These are phyloP conservation scores for Eutrema heterophyllum DNA, from an alignment of 345 rosid species.

Conservation along the genomic window DNA sequence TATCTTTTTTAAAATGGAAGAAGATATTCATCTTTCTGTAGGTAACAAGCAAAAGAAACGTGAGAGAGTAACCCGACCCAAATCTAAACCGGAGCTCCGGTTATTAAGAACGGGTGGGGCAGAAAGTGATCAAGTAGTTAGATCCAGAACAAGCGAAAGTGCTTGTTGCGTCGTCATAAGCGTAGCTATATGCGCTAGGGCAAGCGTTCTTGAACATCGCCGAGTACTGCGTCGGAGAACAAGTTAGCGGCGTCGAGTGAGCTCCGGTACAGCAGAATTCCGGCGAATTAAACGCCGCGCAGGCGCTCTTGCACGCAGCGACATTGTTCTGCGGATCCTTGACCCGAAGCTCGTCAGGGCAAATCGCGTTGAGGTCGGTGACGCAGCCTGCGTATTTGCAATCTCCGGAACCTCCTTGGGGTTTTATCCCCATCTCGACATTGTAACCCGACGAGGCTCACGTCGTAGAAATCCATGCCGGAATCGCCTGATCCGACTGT, in stretches of 20 bases:
- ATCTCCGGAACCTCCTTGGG: constrained; percentile 59
- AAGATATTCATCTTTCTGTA: neutral
- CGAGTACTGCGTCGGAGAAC: constrained; percentile 73
- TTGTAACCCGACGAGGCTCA: constrained; percentile 94
- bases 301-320: constrained; percentile 86
- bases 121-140: constrained; percentile 73
- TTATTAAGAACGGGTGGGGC: constrained; percentile 34
- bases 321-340: constrained; percentile 30
- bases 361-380: constrained; percentile 57
- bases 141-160: constrained; percentile 76
- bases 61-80: constrained; percentile 7
- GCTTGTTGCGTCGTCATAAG: constrained; percentile 84
- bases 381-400: constrained; percentile 78
- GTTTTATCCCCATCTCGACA: constrained; percentile 54
- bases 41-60: constrained; percentile 16
- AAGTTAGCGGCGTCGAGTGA: constrained; percentile 66
- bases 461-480: constrained; percentile 83
- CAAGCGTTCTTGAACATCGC: constrained; percentile 75
- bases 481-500: constrained; percentile 42
- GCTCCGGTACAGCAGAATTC: constrained; percentile 82
- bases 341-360: constrained; percentile 65
- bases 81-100: neutral
- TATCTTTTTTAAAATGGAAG: neutral
- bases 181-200: constrained; percentile 86
- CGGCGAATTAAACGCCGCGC: constrained; percentile 63